Evolutionary conservation across 768 basidiomycete species (phyloP).

Genomic region (Lactarius deliciosus): DNA sequence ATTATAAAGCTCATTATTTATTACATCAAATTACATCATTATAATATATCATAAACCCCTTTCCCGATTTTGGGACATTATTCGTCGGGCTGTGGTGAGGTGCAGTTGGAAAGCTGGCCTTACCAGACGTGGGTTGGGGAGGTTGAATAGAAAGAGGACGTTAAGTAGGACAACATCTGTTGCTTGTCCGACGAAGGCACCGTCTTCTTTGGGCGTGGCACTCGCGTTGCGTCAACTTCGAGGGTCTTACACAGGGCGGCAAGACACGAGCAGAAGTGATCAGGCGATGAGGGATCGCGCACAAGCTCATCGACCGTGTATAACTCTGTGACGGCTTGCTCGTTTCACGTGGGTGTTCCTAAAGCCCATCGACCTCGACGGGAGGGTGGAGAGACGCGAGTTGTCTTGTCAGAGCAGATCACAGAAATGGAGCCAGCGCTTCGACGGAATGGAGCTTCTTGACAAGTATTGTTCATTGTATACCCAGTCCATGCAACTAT

Average conservation of each 20-base stretch:
- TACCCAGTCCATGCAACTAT: not conserved
- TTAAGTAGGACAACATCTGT: conserved; percentile 93
- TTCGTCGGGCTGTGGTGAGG: not conserved
- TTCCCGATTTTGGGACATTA: no score
- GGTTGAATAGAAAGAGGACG: conserved; percentile 64
- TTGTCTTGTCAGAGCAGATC: conserved; percentile 96
- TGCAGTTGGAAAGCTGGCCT: conserved; percentile 33
- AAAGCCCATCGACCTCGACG: not conserved
- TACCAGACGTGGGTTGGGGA: conserved; percentile 64
- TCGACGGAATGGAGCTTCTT: conserved; percentile 97
- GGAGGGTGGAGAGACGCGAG: not conserved
- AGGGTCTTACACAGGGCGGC: conserved; percentile 64
- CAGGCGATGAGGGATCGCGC: conserved; percentile 51
- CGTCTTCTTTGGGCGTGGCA: conserved; percentile 59
- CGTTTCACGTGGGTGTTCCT: conserved; percentile 92
- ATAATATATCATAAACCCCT: no score
- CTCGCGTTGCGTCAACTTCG: conserved; percentile 81
- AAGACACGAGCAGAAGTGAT: conserved; percentile 45
- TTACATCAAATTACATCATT: no score
- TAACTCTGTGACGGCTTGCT: conserved; percentile 88
- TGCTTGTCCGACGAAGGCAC: conserved; percentile 78
- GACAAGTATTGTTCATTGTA: conserved; percentile 41
- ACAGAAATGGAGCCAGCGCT: conserved; percentile 94
- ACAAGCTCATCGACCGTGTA: conserved; percentile 75
- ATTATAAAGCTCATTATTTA: no score